Percentiles rank a stretch among this genome's conserved stretches.
These are phyloP conservation scores for Cordyceps fumosorosea DNA, from an alignment of 2,329 filamentous ascomycete species.

Conservation along the genomic window DNA sequence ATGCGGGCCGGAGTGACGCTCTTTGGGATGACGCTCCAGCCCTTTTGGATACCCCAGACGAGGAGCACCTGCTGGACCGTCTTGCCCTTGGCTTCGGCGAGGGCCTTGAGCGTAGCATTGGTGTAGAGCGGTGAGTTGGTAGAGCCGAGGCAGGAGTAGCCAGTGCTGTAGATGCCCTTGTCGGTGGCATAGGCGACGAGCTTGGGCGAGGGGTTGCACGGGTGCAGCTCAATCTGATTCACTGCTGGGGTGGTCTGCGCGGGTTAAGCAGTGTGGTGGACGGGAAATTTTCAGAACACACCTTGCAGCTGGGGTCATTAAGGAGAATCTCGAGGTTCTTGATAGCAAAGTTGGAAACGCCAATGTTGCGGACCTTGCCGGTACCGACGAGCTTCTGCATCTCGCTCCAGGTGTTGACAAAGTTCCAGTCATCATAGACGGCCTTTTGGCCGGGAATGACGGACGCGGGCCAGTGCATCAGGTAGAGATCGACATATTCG, in stretches of 20 bases:
- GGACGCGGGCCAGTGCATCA: conserved; percentile 67
- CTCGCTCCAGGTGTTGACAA: conserved; percentile 70
- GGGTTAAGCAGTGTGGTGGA: background rate
- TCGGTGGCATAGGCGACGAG: conserved; percentile 64
- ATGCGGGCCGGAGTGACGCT: conserved; percentile 68
- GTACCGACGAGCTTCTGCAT: conserved; percentile 59
- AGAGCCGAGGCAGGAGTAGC: conserved; percentile 67
- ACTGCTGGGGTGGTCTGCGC: conserved; percentile 54
- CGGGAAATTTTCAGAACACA: conserved; percentile 20
- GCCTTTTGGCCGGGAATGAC: conserved; percentile 59
- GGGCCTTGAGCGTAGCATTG: conserved; percentile 53
- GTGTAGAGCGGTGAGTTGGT: conserved; percentile 64
- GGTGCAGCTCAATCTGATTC: conserved; percentile 79
- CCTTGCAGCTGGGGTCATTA: conserved; percentile 56
- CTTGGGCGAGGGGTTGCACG: conserved; percentile 74
- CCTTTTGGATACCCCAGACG: conserved; percentile 74
- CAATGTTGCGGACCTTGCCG: conserved; percentile 71
- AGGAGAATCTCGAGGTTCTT: conserved; percentile 70
- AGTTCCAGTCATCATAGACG: conserved; percentile 72
- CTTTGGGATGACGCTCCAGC: conserved; percentile 82
- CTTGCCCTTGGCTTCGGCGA: conserved; percentile 61
- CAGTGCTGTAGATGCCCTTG: conserved; percentile 70
- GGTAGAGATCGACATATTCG: conserved; percentile 63
- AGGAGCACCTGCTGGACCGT: conserved; percentile 70
- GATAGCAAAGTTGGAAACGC: conserved; percentile 75